These are phyloP conservation scores for Saturnispora mendoncae DNA, from an alignment of 805 yeast genomes.

Conservation along the genomic window DNA sequence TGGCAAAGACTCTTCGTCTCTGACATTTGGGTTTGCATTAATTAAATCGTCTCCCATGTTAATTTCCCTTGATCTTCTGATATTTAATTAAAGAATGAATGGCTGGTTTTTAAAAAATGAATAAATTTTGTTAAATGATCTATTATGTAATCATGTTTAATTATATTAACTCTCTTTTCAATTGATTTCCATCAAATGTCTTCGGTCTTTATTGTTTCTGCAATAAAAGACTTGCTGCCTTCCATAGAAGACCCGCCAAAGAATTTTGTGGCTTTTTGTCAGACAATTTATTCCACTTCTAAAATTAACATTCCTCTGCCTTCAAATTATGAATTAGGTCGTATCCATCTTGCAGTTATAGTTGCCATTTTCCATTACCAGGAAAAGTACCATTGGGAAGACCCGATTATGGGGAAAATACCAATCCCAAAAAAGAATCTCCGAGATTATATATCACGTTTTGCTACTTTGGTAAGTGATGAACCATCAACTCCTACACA, in stretches of 20 bases:
- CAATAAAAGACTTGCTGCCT: constrained; percentile 44
- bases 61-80: background rate
- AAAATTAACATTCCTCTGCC: constrained; percentile 39
- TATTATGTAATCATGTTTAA: background rate
- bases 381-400: constrained; percentile 36
- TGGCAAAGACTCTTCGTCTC: constrained; percentile 71
- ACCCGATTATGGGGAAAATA: constrained; percentile 41
- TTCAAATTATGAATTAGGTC: constrained; percentile 50
- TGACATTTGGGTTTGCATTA: constrained; percentile 83
- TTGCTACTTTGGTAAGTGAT: constrained; percentile 22
- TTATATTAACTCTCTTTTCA: background rate
- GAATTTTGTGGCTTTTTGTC: constrained; percentile 33
- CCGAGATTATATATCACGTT: constrained; percentile 35
- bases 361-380: constrained; percentile 46
- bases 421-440: constrained; percentile 47
- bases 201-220: constrained; percentile 25
- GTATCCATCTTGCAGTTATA: constrained; percentile 63
- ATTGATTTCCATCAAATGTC: constrained; percentile 20
- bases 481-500: constrained; percentile 18
- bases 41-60: constrained; percentile 45
- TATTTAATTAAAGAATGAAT: background rate
- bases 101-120: background rate
- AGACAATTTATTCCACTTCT: constrained; percentile 44
- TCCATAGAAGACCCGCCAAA: constrained; percentile 38
- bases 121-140: background rate